Conservation (phyloP, 768 basidiomycete species). For the Podaxis mareebaensis region DNA sequence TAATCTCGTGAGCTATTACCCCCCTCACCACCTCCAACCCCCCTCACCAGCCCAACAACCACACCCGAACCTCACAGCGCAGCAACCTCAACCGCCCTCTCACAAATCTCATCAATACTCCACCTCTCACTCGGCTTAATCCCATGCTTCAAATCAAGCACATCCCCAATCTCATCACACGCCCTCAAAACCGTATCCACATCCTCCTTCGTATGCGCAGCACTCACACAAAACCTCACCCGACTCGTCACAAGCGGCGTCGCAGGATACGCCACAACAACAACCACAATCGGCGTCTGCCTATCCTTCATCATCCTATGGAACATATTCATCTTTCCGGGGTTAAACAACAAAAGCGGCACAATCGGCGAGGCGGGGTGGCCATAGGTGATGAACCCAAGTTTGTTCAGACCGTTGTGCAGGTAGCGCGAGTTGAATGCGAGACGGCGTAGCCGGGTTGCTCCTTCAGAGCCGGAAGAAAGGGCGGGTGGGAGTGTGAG, state of each 20-base stretch:
- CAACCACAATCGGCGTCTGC: slow-evolving; percentile 79
- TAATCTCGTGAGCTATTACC: not conserved
- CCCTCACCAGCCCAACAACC: not conserved
- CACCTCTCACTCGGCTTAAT: slow-evolving; percentile 59
- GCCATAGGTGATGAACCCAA: slow-evolving; percentile 97
- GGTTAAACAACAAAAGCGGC: slow-evolving; percentile 88
- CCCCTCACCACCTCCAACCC: too few relatives aligned
- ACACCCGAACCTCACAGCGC: slow-evolving; percentile 25
- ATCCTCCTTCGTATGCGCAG: slow-evolving; percentile 96
- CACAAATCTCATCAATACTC: slow-evolving; percentile 73
- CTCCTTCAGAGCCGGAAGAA: slow-evolving; percentile 83
- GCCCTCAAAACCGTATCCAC: slow-evolving; percentile 84
- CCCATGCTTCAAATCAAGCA: slow-evolving; percentile 89
- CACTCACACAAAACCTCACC: slow-evolving; percentile 92
- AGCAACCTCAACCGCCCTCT: slow-evolving; percentile 75
- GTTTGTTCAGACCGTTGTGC: slow-evolving; percentile 77
- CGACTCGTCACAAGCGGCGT: slow-evolving; percentile 87
- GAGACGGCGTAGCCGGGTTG: slow-evolving; percentile 77
- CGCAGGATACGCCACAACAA: slow-evolving; percentile 89
- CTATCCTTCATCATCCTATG: slow-evolving; percentile 85
- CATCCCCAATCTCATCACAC: slow-evolving; percentile 88
- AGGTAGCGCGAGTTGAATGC: slow-evolving; percentile 97
- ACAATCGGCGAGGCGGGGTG: slow-evolving; percentile 91
- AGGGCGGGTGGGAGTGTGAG: slow-evolving; percentile 70
- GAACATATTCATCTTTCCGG: slow-evolving; percentile 93